phyloP scores from a whole-genome alignment of 371 early-diverging fungal genomes.

The Mortierella polycephala region DNA sequence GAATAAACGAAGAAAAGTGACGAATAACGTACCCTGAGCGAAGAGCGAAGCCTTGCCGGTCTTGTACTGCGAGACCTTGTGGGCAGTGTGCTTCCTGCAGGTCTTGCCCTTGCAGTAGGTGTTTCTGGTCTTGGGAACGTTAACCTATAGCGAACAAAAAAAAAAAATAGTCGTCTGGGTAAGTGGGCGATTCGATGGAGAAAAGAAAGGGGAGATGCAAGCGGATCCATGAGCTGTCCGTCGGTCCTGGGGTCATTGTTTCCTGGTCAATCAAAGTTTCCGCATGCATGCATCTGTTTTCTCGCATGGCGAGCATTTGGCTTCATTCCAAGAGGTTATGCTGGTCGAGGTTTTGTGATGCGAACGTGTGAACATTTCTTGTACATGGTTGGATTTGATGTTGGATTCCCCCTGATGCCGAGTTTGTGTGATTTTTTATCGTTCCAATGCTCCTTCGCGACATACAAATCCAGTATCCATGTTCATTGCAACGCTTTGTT shows the following conservation, averaged over 20 bases:
- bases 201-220: not conserved
- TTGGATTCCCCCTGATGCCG: too few species aligned
- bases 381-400: too few species aligned
- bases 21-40: conserved; percentile 86
- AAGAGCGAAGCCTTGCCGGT: conserved; percentile 98
- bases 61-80: conserved; percentile 99
- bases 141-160: conserved; percentile 5
- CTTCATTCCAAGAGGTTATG: not conserved
- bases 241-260: not conserved
- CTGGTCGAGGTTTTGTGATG: not conserved
- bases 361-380: too few species aligned
- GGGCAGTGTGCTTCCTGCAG: conserved; percentile 98
- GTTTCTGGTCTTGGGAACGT: conserved; percentile 64
- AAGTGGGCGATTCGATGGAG: conserved; percentile 16
- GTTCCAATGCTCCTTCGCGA: too few species aligned
- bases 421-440: too few species aligned
- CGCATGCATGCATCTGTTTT: not conserved
- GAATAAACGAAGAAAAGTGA: conserved; percentile 49
- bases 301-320: too few species aligned
- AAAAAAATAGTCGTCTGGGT: conserved; percentile 7
- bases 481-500: too few species aligned
- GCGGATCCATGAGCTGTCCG: not conserved
- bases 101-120: conserved; percentile 93
- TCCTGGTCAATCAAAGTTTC: not conserved
- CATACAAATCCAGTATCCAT: too few species aligned